Conservation (phyloP, 2,329 filamentous ascomycete species). For the Blumeria graminis region DNA sequence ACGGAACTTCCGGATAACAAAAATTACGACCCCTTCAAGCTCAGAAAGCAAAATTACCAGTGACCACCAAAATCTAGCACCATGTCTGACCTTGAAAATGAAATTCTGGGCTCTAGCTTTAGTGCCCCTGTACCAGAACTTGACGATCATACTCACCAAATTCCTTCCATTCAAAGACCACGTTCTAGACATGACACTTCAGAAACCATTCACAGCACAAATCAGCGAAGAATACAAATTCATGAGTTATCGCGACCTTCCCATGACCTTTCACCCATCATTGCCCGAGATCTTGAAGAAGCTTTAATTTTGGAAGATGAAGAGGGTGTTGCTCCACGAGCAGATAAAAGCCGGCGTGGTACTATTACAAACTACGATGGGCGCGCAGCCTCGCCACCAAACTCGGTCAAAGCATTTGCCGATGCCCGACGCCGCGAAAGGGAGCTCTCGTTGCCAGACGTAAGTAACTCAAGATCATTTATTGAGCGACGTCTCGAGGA, state of each 20-base stretch:
- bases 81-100: conserved; percentile 46
- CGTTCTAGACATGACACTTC: conserved; percentile 46
- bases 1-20: neutral
- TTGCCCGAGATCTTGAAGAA: conserved; percentile 47
- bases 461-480: conserved; percentile 88
- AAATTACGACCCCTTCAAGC: neutral
- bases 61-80: conserved; percentile 8
- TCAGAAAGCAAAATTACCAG: neutral
- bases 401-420: conserved; percentile 93
- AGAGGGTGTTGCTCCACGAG: conserved; percentile 18
- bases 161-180: conserved; percentile 31
- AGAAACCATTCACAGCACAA: conserved; percentile 38
- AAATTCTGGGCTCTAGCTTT: conserved; percentile 35
- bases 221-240: conserved; percentile 2
- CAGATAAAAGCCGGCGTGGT: conserved; percentile 24
- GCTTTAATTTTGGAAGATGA: conserved; percentile 58
- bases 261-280: conserved; percentile 20
- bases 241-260: conserved; percentile 19
- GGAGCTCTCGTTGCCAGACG: conserved; percentile 31
- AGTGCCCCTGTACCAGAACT: conserved; percentile 56
- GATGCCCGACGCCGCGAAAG: conserved; percentile 70
- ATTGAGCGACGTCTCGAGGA: conserved; percentile 57
- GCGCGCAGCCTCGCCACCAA: conserved; percentile 66
- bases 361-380: conserved; percentile 31
- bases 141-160: conserved; percentile 63